Conservation (phyloP, 2,329 filamentous ascomycete species). For the Amauroascus verrucosus region DNA sequence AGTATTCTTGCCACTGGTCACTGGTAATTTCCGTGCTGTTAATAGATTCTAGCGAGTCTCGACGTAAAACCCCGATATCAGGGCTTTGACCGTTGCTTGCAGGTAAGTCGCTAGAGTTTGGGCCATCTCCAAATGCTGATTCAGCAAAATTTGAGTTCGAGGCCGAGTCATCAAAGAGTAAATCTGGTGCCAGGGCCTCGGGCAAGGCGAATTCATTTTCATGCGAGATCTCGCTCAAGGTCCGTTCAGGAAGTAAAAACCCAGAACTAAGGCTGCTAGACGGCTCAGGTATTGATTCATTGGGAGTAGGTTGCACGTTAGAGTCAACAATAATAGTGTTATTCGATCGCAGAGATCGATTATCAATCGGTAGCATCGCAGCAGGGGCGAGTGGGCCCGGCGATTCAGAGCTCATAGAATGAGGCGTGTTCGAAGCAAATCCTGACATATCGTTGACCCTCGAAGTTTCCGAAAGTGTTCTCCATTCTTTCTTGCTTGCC, state of each 20-base stretch:
- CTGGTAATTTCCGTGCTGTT: not conserved
- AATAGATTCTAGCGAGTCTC: not conserved
- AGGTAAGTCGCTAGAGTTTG: not conserved
- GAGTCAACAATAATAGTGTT: not conserved
- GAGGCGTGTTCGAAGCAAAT: not conserved
- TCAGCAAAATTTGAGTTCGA: slow-evolving; percentile 1
- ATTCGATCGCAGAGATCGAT: not conserved
- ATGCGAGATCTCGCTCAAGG: not conserved
- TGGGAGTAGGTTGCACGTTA: not conserved
- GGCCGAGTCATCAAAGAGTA: not conserved
- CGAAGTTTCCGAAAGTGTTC: not conserved
- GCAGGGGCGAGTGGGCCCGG: not conserved
- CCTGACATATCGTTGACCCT: not conserved
- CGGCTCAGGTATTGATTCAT: not conserved
- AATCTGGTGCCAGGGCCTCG: not conserved
- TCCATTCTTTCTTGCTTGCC: not conserved
- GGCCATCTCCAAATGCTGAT: slow-evolving; percentile 1
- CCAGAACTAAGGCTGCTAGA: not conserved
- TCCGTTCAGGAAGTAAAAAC: not conserved
- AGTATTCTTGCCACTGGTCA: slow-evolving; percentile 2
- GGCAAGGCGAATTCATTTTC: not conserved
- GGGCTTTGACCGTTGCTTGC: not conserved
- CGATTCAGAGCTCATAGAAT: not conserved
- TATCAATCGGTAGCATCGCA: not conserved
- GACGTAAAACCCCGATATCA: not conserved